A percentile compares a stretch with the other conserved stretches of the same genome.
These are phyloP conservation scores for Ploettnerulaceae sp. DNA, from an alignment of 2,329 filamentous ascomycete genomes.

Conservation along the genomic window DNA sequence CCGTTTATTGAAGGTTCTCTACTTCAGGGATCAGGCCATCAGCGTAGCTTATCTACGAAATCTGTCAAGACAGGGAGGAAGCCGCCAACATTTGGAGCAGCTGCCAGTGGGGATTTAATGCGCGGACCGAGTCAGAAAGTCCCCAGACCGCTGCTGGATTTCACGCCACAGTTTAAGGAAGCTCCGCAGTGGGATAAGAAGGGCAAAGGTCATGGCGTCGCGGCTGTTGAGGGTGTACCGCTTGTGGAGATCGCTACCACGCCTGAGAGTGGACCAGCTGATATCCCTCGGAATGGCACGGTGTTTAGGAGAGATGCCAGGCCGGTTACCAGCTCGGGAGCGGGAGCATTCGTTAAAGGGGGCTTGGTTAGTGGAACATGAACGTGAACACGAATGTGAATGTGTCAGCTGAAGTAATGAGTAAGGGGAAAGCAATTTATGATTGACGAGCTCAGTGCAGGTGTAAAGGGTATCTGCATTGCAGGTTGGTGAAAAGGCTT, in stretches of 20 bases:
- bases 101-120: slow-evolving; percentile 8
- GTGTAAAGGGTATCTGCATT: no score
- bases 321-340: neutral
- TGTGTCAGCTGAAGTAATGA: slow-evolving; percentile 4
- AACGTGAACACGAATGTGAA: no score
- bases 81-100: neutral
- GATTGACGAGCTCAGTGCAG: slow-evolving; percentile 9
- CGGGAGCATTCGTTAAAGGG: slow-evolving; percentile 6
- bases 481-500: no score
- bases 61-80: slow-evolving; percentile 12
- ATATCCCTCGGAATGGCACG: slow-evolving; percentile 21
- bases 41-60: slow-evolving; percentile 27
- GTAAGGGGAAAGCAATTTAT: slow-evolving; percentile 8
- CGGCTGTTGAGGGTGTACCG: slow-evolving; percentile 38
- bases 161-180: slow-evolving; percentile 60
- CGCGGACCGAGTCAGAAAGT: slow-evolving; percentile 12
- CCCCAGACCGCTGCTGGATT: slow-evolving; percentile 59
- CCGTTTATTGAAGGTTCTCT: slow-evolving; percentile 40
- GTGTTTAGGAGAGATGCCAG: slow-evolving; percentile 27
- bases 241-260: slow-evolving; percentile 43
- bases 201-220: slow-evolving; percentile 47
- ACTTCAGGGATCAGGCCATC: slow-evolving; percentile 40
- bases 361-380: slow-evolving; percentile 1
- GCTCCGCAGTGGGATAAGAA: slow-evolving; percentile 54
- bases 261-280: slow-evolving; percentile 16